Conservation (phyloP, 2,329 filamentous ascomycete species). For the Venturia nashicola region DNA sequence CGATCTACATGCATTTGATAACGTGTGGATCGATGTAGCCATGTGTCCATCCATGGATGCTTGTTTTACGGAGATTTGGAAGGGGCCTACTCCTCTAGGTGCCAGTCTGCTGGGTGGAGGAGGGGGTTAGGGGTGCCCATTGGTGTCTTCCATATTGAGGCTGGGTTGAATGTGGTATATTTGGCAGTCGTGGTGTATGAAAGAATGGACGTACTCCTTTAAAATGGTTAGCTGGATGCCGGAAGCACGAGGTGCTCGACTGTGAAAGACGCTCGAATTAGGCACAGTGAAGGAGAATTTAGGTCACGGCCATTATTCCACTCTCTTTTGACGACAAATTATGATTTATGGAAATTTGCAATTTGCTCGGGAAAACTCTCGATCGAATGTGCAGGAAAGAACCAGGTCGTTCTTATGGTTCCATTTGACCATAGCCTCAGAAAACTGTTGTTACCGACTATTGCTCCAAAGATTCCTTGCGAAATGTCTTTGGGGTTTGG, state of each 20-base stretch:
- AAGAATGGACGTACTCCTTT: constrained; percentile 33
- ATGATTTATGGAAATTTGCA: neutral
- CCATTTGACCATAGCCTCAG: constrained; percentile 29
- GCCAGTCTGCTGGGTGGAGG: neutral
- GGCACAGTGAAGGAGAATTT: no score
- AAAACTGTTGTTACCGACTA: constrained; percentile 24
- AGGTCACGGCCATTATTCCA: no score
- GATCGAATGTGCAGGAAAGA: constrained; percentile 24
- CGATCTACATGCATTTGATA: constrained; percentile 32
- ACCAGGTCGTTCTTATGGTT: constrained; percentile 30
- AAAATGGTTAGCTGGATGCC: constrained; percentile 28
- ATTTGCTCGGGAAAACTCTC: constrained; percentile 37
- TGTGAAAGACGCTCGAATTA: no score
- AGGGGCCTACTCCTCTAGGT: constrained; percentile 27
- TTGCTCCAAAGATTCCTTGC: neutral
- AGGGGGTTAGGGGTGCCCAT: neutral
- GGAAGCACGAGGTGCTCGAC: no score
- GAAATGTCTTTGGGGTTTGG: neutral
- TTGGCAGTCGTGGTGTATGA: constrained; percentile 37
- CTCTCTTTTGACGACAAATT: no score
- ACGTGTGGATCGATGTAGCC: constrained; percentile 30
- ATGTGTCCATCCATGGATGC: constrained; percentile 18
- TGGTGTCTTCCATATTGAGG: neutral
- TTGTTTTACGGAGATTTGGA: constrained; percentile 21
- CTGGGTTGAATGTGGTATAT: constrained; percentile 19